Evolutionary conservation across 441 rosid genomes (phyloP), one percentile per base, ranked within the genome.

Genomic region (Cnidoscolus chayamansa): DNA sequence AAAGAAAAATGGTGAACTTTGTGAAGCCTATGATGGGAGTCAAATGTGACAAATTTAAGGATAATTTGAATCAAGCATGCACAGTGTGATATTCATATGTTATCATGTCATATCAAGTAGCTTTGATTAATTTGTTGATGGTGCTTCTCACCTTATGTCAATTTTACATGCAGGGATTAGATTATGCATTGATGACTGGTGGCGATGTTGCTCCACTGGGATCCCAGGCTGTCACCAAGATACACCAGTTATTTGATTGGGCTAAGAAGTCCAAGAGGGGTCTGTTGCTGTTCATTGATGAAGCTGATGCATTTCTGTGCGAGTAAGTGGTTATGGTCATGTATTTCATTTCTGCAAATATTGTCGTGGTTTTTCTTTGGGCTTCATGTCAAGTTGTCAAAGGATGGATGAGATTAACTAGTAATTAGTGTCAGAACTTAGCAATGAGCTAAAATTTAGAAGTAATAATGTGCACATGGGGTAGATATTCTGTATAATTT

Each of bases 121-220:
- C 63, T 63, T 17, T 10, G 40, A 35, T 2, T 35, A 35, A 35
- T 35, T 35, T 35, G 40, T 35, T 35, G 40, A 4, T 35, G 58
- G 11, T 61, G 8, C 65, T 65, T 20, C n/a, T 76, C 50, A 40
- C 55, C n/a, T 68, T 20, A n/a, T 59, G 64, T 67, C 47, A 43
- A 47, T 4, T 72, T 75, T 71, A 43, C 73, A 16, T 81, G 73
- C 79, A 92, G 98, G 99, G 99, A 65, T 84, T 95, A 77, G 99
- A 92, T 84, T 89, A 92, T 84, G 99, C 99, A 51, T 77, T 92
- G 86, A 95, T 95, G 98, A 95, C 96, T 1, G 99, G 97, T 32
- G 99, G 99, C 72, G 99, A 95, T 86, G 96, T 95, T 79, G 97
- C 96, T 75, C 99, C 99, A 7, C 84, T 95, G 74, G 99, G 98